Percentiles rank a stretch among this genome's conserved stretches.
Conservation (phyloP, 2,329 filamentous ascomycete genomes). For the Cercospora nicotianae region DNA sequence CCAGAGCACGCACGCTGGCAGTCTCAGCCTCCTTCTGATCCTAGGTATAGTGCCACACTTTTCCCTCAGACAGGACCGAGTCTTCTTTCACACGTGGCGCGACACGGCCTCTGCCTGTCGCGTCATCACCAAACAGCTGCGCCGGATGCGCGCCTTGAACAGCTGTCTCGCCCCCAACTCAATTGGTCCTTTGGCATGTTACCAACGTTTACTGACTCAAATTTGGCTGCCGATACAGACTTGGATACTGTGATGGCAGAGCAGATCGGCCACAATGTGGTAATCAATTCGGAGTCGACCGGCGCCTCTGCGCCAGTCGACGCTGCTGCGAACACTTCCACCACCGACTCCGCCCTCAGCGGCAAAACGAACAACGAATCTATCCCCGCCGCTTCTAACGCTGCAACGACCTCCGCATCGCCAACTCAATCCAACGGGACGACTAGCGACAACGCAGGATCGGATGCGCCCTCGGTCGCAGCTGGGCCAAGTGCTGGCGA, state of each 20-base stretch:
- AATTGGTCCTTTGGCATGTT: background rate
- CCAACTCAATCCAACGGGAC: constrained; percentile 15
- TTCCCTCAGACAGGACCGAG: background rate
- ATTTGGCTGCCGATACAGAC: constrained; percentile 25
- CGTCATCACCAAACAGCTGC: background rate
- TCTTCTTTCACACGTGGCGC: background rate
- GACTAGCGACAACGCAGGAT: constrained; percentile 11
- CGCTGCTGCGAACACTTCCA: constrained; percentile 59
- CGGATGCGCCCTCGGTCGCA: constrained; percentile 24
- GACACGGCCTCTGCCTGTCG: background rate
- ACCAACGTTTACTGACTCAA: constrained; percentile 23
- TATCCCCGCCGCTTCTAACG: constrained; percentile 46
- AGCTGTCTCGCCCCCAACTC: background rate
- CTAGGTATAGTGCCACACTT: constrained; percentile 17
- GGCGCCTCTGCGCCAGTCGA: constrained; percentile 62
- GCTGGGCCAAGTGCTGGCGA: constrained; percentile 39
- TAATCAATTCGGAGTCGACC: constrained; percentile 69
- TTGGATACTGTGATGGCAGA: constrained; percentile 66
- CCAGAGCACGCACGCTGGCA: constrained; percentile 21
- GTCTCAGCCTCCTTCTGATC: constrained; percentile 21
- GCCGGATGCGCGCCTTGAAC: background rate
- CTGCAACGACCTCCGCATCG: constrained; percentile 30
- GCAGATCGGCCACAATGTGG: constrained; percentile 69
- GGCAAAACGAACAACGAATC: constrained; percentile 33
- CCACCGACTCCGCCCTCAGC: constrained; percentile 56